A percentile compares a stretch with the other conserved stretches of the same genome.
These are phyloP conservation scores for Prunus mongolica DNA, from an alignment of 306 rosid genomes.

Conservation along the genomic window DNA sequence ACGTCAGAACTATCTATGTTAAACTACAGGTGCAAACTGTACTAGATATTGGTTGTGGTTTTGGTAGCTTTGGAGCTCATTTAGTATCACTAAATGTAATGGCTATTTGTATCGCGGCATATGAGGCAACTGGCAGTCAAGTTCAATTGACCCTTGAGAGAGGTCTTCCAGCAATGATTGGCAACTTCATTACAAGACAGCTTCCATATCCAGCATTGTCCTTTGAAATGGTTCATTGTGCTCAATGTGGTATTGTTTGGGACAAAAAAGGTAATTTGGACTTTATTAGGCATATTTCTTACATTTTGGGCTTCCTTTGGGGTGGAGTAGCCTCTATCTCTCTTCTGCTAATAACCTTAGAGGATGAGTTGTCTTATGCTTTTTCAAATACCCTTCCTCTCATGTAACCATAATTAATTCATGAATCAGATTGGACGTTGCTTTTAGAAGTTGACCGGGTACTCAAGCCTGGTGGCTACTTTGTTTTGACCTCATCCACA, in stretches of 20 bases:
- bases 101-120: slow-evolving; percentile 87
- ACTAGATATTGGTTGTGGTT: slow-evolving; percentile 93
- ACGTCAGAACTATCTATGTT: slow-evolving; percentile 9
- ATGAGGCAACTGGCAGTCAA: slow-evolving; percentile 98
- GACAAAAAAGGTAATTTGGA: slow-evolving; percentile 62
- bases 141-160: slow-evolving; percentile 98
- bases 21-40: slow-evolving; percentile 67
- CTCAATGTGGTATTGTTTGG: slow-evolving; percentile 90
- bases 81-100: slow-evolving; percentile 71
- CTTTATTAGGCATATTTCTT: not conserved
- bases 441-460: slow-evolving; percentile 92
- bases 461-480: slow-evolving; percentile 98
- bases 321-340: not conserved
- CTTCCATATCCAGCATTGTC: slow-evolving; percentile 94
- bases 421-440: slow-evolving; percentile 67
- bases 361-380: not conserved
- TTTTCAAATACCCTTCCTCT: slow-evolving; percentile 2
- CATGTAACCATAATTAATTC: slow-evolving; percentile 22
- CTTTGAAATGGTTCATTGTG: slow-evolving; percentile 96
- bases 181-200: slow-evolving; percentile 67
- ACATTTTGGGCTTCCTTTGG: no score
- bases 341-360: not conserved
- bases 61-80: slow-evolving; percentile 99
- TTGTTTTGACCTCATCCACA: slow-evolving; percentile 81
- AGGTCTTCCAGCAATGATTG: slow-evolving; percentile 98